Percentiles rank a stretch among this genome's conserved stretches.
Conservation (phyloP, 768 basidiomycete genomes). For the Rhizopogon rudus region DNA sequence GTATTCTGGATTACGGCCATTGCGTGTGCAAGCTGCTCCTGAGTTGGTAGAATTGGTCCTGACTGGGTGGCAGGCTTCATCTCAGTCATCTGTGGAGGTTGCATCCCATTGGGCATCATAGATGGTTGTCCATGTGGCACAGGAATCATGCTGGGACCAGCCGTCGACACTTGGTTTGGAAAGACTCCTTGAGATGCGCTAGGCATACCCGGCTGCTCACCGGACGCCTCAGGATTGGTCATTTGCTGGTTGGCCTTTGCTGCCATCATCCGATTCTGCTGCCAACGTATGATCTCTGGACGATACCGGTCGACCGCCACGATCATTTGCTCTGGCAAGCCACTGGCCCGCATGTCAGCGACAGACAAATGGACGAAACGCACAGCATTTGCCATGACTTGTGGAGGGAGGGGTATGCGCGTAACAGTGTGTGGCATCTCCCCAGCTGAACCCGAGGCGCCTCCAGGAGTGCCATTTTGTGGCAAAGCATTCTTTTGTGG, state of each 20-base stretch:
- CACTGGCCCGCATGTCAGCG: slow-evolving; percentile 48
- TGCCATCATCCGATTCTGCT: slow-evolving; percentile 13
- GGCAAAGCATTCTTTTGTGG: slow-evolving; percentile 10
- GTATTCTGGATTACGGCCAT: slow-evolving; percentile 22
- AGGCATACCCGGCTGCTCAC: slow-evolving; percentile 12
- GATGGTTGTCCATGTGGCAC: neutral
- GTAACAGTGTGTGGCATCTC: neutral
- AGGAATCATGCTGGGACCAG: neutral
- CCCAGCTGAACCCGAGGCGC: neutral
- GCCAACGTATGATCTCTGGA: slow-evolving; percentile 17
- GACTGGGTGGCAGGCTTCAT: neutral
- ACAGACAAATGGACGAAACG: slow-evolving; percentile 40
- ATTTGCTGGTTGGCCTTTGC: neutral
- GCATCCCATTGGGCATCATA: neutral
- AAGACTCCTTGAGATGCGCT: slow-evolving; percentile 5
- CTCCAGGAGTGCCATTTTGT: slow-evolving; percentile 12
- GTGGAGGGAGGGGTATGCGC: slow-evolving; percentile 14
- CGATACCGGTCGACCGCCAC: slow-evolving; percentile 54
- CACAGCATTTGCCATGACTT: slow-evolving; percentile 41
- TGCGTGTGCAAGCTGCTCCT: slow-evolving; percentile 30
- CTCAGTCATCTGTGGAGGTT: neutral
- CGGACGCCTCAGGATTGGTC: neutral
- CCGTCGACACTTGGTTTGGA: neutral
- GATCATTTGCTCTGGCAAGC: slow-evolving; percentile 47
- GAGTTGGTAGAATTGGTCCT: slow-evolving; percentile 8